Evolutionary conservation across 2,329 filamentous ascomycete species (phyloP).

Genomic region (Colletotrichum sp.): DNA sequence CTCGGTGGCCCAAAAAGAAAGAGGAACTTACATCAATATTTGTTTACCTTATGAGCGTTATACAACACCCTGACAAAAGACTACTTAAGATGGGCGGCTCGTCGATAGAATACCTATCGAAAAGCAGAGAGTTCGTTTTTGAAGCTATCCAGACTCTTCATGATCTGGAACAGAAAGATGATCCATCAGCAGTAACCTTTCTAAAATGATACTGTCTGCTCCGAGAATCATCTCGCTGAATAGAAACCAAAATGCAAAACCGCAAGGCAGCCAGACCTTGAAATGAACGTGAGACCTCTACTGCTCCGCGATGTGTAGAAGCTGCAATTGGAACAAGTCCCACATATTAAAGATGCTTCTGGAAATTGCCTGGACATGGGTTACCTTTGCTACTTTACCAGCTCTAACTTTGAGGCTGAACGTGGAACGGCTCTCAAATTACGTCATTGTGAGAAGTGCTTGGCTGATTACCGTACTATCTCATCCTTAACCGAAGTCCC

Average conservation of each 20-base stretch:
- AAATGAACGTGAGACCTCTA: not conserved
- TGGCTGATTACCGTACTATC: not conserved
- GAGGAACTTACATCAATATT: not conserved
- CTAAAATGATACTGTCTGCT: no score
- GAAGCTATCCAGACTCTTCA: no score
- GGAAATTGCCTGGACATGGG: no score
- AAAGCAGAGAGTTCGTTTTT: no score
- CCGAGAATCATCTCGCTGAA: no score
- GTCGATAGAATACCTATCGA: no score
- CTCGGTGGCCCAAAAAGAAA: not conserved
- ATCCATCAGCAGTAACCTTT: no score
- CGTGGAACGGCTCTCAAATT: not conserved
- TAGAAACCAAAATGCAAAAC: not conserved
- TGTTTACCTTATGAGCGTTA: not conserved
- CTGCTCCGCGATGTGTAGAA: not conserved
- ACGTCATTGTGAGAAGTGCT: not conserved
- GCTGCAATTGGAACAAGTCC: not conserved
- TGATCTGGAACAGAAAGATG: no score
- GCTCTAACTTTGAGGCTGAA: accelerated
- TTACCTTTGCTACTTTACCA: not conserved
- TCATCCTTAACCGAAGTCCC: accelerated
- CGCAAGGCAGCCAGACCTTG: not conserved
- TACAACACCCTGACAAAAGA: not conserved
- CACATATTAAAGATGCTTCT: not conserved
- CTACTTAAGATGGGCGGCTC: no score